Evolutionary conservation across 1,284 basidiomycete species (phyloP).

Genomic region (Ganoderma multipileum): DNA sequence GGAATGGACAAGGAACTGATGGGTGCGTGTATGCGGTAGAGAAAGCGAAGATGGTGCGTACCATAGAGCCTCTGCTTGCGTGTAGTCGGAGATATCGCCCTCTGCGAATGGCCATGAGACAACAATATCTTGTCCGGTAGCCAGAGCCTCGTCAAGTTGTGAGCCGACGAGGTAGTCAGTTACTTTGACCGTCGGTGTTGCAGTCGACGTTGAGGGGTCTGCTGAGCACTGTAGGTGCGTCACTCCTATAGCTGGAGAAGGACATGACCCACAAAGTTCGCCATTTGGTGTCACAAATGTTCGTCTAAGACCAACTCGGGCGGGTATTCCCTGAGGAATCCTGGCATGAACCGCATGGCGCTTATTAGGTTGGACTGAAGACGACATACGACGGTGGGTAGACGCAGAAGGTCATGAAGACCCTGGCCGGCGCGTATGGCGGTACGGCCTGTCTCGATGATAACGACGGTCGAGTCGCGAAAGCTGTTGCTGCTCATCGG

Average conservation of each 20-base stretch:
- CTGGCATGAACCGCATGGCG: constrained; percentile 12
- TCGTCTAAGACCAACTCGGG: constrained; percentile 76
- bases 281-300: constrained; percentile 29
- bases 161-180: constrained; percentile 88
- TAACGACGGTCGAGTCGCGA: constrained; percentile 82
- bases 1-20: background rate
- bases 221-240: constrained; percentile 34
- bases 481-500: constrained; percentile 57
- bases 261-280: constrained; percentile 23
- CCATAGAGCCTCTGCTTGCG: constrained; percentile 93
- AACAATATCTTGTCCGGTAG: constrained; percentile 72
- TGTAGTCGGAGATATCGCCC: constrained; percentile 82
- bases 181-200: constrained; percentile 55
- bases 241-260: background rate
- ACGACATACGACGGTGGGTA: constrained; percentile 74
- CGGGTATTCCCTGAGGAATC: constrained; percentile 63
- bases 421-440: constrained; percentile 80
- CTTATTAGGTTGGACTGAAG: background rate
- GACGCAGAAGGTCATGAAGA: constrained; percentile 80
- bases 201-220: constrained; percentile 50
- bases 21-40: background rate
- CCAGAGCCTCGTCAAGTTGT: constrained; percentile 81
- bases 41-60: constrained; percentile 45
- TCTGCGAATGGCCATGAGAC: constrained; percentile 88
- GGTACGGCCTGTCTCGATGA: constrained; percentile 82